phyloP scores from a whole-genome alignment of 208 protist species.

The Acanthamoeba royreba region DNA sequence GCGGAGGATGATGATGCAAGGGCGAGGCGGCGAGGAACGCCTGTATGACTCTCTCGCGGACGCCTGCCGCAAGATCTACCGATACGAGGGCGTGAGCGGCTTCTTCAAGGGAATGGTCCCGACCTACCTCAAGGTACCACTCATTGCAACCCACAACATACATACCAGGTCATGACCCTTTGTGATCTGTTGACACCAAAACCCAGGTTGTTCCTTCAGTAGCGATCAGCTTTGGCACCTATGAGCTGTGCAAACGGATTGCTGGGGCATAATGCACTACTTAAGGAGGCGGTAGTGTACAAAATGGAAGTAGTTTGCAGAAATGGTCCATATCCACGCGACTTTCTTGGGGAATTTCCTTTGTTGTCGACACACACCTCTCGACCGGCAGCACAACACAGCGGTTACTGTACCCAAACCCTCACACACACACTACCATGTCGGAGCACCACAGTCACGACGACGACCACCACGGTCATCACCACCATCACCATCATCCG shows the following conservation, averaged over 20 bases:
- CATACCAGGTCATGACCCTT: background rate
- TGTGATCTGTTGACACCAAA: background rate
- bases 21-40: background rate
- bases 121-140: background rate
- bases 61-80: slow-evolving; percentile 17
- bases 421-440: too few species aligned
- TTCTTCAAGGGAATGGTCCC: background rate
- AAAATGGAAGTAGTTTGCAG: too few species aligned
- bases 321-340: too few species aligned
- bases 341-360: too few species aligned
- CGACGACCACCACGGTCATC: background rate
- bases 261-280: background rate
- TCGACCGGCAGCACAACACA: too few species aligned
- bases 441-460: background rate
- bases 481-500: background rate
- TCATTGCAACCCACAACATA: background rate
- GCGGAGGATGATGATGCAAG: slow-evolving; percentile 19
- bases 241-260: background rate
- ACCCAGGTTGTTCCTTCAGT: background rate
- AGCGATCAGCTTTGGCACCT: background rate
- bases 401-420: too few species aligned
- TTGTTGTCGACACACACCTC: too few species aligned
- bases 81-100: background rate
- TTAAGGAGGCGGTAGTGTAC: too few species aligned
- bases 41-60: background rate